Evolutionary conservation across 2,329 filamentous ascomycete genomes (phyloP).

Genomic region (Colletotrichum zoysiae): DNA sequence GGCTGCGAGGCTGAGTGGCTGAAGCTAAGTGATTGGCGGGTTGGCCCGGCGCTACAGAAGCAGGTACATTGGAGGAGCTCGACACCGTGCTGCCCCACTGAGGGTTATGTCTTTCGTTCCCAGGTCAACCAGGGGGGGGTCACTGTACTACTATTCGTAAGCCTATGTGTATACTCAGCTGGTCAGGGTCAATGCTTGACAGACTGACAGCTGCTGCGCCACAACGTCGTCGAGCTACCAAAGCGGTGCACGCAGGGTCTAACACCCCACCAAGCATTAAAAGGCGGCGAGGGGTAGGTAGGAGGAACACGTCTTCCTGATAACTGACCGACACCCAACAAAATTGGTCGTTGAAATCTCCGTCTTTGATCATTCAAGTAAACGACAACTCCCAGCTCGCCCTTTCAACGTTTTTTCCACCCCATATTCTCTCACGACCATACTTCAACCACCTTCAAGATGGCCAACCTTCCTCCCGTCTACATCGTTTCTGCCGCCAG

Average conservation of each 20-base stretch:
- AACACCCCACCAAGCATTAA: slow-evolving; percentile 41
- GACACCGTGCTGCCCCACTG: not conserved
- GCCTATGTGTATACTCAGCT: no score
- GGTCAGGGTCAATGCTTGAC: slow-evolving; percentile 11
- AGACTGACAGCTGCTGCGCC: slow-evolving; percentile 34
- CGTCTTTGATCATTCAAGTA: slow-evolving; percentile 22
- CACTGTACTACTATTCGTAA: no score
- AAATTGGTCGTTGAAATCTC: slow-evolving; percentile 18
- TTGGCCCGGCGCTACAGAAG: slow-evolving; percentile 18
- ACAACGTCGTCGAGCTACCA: slow-evolving; percentile 21
- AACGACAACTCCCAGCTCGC: slow-evolving; percentile 8
- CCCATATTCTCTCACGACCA: not conserved
- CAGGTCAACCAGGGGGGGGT: no score
- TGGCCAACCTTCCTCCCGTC: slow-evolving; percentile 86
- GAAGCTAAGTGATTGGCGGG: slow-evolving; percentile 21
- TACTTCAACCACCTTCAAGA: slow-evolving; percentile 57
- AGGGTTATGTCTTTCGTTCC: no score
- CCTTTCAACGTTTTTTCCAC: not conserved
- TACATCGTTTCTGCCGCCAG: slow-evolving; percentile 95
- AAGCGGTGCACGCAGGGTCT: slow-evolving; percentile 12
- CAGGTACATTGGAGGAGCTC: slow-evolving; percentile 17
- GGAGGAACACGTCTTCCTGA: slow-evolving; percentile 29
- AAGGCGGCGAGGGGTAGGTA: slow-evolving; percentile 29
- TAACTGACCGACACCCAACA: slow-evolving; percentile 37
- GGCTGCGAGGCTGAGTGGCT: slow-evolving; percentile 40